A percentile compares a stretch with the other conserved stretches of the same genome.
Evolutionary conservation across 139 green algal species (phyloP).

Genomic region (Chlamydomonas applanata): DNA sequence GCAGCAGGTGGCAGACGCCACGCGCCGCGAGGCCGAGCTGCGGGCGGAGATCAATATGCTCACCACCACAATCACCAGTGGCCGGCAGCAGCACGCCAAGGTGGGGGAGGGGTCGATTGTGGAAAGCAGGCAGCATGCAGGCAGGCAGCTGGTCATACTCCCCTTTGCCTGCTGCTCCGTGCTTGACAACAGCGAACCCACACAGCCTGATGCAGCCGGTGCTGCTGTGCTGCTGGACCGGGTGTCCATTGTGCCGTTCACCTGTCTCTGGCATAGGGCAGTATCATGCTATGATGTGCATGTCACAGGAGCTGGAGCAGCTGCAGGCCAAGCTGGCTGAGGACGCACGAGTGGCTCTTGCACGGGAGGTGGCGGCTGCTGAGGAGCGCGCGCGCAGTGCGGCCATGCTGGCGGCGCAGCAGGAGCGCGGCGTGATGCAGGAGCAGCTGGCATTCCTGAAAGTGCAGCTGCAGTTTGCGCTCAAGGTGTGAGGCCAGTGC

Average conservation of each 20-base stretch:
- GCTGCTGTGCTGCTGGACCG: too few species aligned
- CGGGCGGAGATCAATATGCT: slow-evolving; percentile 32
- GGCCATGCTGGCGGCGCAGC: slow-evolving; percentile 13
- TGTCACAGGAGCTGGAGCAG: slow-evolving; percentile 22
- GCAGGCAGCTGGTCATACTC: too few species aligned
- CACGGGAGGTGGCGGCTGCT: slow-evolving; percentile 19
- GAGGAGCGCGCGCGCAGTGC: slow-evolving; percentile 31
- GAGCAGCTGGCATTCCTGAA: slow-evolving; percentile 60
- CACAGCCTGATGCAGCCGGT: too few species aligned
- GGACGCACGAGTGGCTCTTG: slow-evolving; percentile 21
- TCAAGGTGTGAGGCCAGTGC: slow-evolving; percentile 39
- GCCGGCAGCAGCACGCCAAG: slow-evolving; percentile 11
- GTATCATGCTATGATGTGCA: too few species aligned
- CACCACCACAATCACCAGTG: neutral
- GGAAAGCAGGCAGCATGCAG: too few species aligned
- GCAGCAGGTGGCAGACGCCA: slow-evolving; percentile 22
- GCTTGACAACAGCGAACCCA: too few species aligned
- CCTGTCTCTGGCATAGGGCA: too few species aligned
- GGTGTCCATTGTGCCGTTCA: too few species aligned
- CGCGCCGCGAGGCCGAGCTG: slow-evolving; percentile 22
- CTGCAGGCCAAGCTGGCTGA: neutral
- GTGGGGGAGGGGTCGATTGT: too few species aligned
- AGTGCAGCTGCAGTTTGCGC: slow-evolving; percentile 51
- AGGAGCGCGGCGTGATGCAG: slow-evolving; percentile 25
- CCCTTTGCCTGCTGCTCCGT: too few species aligned